Evolutionary conservation across 768 basidiomycete species (phyloP), one percentile per base, ranked within the genome.

Genomic region (Suillus clintonianus): DNA sequence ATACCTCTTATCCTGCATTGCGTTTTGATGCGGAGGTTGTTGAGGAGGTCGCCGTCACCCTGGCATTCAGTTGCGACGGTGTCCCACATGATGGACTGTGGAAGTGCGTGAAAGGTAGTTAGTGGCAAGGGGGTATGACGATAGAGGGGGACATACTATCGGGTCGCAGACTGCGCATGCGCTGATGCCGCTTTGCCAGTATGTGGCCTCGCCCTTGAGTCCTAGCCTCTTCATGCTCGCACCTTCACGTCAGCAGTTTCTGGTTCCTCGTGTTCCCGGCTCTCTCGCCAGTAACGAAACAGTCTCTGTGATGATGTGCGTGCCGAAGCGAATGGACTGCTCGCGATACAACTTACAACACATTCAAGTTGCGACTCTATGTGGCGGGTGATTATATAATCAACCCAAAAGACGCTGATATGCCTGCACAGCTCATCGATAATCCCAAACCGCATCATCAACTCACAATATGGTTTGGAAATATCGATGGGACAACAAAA

Each of bases 131-230:
- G 3, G 15, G 17, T 30, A 50, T 17, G 27, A 27, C 42, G 43
- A 50, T 30, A 50, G 48, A 50, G 58, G 13, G n/a, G n/a, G 32
- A 81, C 86, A 56, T 66, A 92, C 93, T 70, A 98, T 89, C 79
- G 42, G 95, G 89, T 99, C 97, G 71, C 97, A 99, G 4, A 99
- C 97, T 4, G 97, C 97, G 76, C 97, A 99, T 11, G 97, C 97
- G 64, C 91, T 94, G 76, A 99, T 99, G 60, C 97, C 97, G 68
- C 91, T 94, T 77, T 99, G 97, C 97, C 97, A 99, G 77, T 99
- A 99, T 0, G 85, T 90, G 34, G 92, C 86, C 78, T 99, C 97
- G 43, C 97, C 97, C 60, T 89, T 91, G 51, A 99, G 83, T 47
- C 89, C 88, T 60, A 99, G 80, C 48, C 97, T 86, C 78, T 97